Base-by-base conservation (phyloP, 1,284 basidiomycete species). In the Trichosporon sp. region DNA sequence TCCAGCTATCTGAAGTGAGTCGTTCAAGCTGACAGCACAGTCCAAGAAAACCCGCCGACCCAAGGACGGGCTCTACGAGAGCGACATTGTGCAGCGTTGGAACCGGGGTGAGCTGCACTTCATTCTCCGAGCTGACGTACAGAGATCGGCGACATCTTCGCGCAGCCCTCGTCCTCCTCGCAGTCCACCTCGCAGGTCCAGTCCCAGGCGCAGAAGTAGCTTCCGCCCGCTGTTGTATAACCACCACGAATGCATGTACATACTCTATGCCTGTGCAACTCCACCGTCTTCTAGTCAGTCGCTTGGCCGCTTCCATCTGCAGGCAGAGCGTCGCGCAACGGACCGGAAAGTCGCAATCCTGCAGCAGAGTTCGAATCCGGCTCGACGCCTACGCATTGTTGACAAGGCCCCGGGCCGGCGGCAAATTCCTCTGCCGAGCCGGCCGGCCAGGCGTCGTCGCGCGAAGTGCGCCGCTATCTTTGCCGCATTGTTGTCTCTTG, bases 131-230 rank as follows among this genome's bases (percentile, higher is more conserved):
- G 65, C 71, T 73, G 56, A 72, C 56, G 21, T 8, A 18, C 68
- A 81, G 79, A 77, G 8, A 70, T 81, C 67, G 78, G 80, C 34
- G 80, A 81, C 67, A 72, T 78, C 47, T 76, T 75, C 65, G 63
- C 70, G 25, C 31, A 63, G 35, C 29, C 56, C 6, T 51, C 47
- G 2, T 51, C 47, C n/a, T 51, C 47, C 47, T 32, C 32, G 4
- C 15, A 18, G 23, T 51, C 47, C 34, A 6, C 34, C 47, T 51
- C 34, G 13, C 35, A 35, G 29, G 12, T 25, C 38, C 23, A 44
- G 23, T 21, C 13, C 27, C 62, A 38, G 23, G 21, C 29, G 23
- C 21, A 42, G 23, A 29, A 27, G 23, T 23, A 42, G 3, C 18
- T 11, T 47, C n/a, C 34, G 21, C 8, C 15, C 23, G n/a, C 15